Percentiles rank a stretch among this genome's conserved stretches.
phyloP scores from a whole-genome alignment of 2,329 filamentous ascomycete genomes.

The Sphaerulina populicola region DNA sequence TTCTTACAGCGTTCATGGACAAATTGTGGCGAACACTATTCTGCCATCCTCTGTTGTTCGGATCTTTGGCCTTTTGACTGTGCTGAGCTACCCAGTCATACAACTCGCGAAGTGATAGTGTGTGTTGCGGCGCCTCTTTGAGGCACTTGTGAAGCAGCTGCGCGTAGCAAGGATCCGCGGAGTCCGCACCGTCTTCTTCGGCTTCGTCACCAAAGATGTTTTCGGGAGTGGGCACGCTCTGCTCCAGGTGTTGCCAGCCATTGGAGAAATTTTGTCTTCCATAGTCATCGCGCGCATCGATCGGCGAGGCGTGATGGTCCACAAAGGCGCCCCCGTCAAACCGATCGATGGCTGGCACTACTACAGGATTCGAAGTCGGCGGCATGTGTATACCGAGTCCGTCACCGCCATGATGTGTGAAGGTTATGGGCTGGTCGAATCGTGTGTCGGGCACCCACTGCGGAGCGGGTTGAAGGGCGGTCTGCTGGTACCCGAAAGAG shows the following conservation, averaged over 20 bases:
- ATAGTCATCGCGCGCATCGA: conserved; percentile 5
- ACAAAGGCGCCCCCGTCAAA: conserved; percentile 7
- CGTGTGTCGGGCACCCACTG: conserved; percentile 15
- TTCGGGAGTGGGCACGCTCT: conserved; percentile 7
- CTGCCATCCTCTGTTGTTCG: conserved; percentile 63
- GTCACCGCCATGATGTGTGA: conserved; percentile 12
- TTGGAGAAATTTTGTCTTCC: conserved; percentile 1
- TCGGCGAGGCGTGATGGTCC: conserved; percentile 9
- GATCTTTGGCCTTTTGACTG: conserved; percentile 63
- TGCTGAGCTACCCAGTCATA: conserved; percentile 84
- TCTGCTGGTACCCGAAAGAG: conserved; percentile 12
- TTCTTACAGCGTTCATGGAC: conserved; percentile 81
- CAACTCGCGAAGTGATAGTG: conserved; percentile 74
- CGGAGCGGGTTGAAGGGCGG: conserved; percentile 10
- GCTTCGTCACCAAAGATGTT: conserved; percentile 16
- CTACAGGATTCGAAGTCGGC: conserved; percentile 18
- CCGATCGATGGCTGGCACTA: conserved; percentile 3
- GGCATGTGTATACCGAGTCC: conserved; percentile 18
- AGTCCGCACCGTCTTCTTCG: conserved; percentile 14
- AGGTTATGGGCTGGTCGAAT: conserved; percentile 12
- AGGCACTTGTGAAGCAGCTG: conserved; percentile 71
- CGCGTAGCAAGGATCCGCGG: conserved; percentile 51
- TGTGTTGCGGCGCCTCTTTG: conserved; percentile 55
- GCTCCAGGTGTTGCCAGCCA: conserved; percentile 3
- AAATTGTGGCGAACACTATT: conserved; percentile 94